Percentiles rank a stretch among this genome's conserved stretches.
phyloP scores from a whole-genome alignment of 2,329 filamentous ascomycete genomes.

The Rugonectria rugulosa region DNA sequence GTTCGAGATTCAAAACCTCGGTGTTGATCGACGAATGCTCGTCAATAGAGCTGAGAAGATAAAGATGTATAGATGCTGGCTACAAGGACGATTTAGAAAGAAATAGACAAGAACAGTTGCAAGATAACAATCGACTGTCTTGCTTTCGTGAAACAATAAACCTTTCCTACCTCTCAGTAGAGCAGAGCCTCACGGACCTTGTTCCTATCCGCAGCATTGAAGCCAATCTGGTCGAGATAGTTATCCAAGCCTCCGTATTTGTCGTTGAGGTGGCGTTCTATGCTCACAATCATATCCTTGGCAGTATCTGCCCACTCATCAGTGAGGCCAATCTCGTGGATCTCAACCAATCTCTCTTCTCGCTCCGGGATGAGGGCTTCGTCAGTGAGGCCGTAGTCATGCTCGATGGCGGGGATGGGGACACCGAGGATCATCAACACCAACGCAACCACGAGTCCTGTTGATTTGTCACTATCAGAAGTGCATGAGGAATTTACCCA shows the following conservation, averaged over 20 bases:
- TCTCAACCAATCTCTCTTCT: constrained; percentile 71
- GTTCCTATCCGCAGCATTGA: constrained; percentile 53
- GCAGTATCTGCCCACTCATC: constrained; percentile 77
- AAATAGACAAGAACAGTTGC: constrained; percentile 50
- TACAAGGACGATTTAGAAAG: constrained; percentile 84
- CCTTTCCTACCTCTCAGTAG: constrained; percentile 41
- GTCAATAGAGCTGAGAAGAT: constrained; percentile 90
- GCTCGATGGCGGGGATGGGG: constrained; percentile 65
- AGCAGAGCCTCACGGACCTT: constrained; percentile 52
- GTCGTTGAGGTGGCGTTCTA: constrained; percentile 64
- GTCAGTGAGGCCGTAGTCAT: constrained; percentile 76
- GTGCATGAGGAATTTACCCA: too few relatives aligned
- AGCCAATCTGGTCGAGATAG: constrained; percentile 72
- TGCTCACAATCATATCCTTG: constrained; percentile 65
- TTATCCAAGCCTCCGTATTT: constrained; percentile 70
- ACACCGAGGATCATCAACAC: constrained; percentile 70
- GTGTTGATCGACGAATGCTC: constrained; percentile 85
- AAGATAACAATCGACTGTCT: neutral
- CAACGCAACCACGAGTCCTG: constrained; percentile 74
- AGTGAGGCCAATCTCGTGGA: constrained; percentile 73
- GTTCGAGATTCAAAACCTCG: constrained; percentile 81
- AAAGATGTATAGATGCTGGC: constrained; percentile 99
- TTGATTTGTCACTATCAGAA: constrained; percentile 41
- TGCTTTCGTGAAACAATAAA: neutral
- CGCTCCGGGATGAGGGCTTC: constrained; percentile 66